Conservation (phyloP, 805 yeast species). For the Starmera amethionina region DNA sequence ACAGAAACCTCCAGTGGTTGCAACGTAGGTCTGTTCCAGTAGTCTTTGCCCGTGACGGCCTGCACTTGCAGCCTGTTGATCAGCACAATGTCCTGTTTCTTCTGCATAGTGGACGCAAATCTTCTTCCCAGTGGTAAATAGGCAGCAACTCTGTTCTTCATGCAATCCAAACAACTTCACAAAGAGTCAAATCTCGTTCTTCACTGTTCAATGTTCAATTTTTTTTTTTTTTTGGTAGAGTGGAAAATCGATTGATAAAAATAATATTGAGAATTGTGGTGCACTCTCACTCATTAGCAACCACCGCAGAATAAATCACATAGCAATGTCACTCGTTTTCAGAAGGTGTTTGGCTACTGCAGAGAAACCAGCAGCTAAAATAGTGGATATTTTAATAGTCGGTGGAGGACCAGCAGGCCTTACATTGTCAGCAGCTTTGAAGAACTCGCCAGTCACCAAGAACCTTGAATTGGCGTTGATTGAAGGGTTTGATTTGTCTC, state of each 20-base stretch:
- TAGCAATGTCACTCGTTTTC: constrained; percentile 12
- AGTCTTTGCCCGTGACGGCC: constrained; percentile 63
- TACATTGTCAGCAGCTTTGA: constrained; percentile 73
- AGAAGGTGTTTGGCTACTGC: constrained; percentile 15
- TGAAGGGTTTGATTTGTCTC: constrained; percentile 57
- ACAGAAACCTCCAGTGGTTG: constrained; percentile 60
- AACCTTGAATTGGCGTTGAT: constrained; percentile 56
- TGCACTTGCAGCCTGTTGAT: constrained; percentile 50
- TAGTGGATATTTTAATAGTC: constrained; percentile 69
- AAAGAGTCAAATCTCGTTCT: neutral
- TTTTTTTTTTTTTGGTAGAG: too few relatives aligned
- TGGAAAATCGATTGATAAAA: neutral
- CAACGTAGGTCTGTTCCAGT: constrained; percentile 57
- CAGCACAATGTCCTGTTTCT: constrained; percentile 19
- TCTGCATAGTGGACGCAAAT: neutral
- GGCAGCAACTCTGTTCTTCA: neutral
- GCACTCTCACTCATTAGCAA: neutral
- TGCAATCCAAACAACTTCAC: neutral
- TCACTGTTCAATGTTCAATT: too few relatives aligned
- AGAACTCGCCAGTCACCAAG: constrained; percentile 51
- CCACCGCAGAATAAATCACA: too few relatives aligned
- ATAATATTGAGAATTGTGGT: neutral
- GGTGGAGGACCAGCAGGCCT: constrained; percentile 99
- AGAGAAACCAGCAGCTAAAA: constrained; percentile 8
- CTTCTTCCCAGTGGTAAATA: neutral